Evolutionary conservation across 306 rosid species (phyloP), one percentile per base, ranked within the genome.

Genomic region (Pterocarpus santalinus): DNA sequence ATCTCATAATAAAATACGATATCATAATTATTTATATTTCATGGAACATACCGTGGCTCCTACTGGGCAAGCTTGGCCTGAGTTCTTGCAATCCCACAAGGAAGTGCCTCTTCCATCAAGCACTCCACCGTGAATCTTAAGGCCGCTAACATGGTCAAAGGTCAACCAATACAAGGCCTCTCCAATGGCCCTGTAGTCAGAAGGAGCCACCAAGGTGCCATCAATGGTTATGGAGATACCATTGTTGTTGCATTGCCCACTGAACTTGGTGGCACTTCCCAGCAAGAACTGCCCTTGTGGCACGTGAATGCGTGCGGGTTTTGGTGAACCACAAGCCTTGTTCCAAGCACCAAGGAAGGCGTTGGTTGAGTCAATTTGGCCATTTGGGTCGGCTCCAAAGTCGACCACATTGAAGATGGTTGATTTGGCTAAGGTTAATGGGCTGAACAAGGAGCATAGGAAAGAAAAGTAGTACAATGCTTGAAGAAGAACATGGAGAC

Each of bases 1-100:
- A 39, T 39, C 1, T 3, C 43, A 0, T 39, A 22, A 22, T 22
- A 1, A 22, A 22, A 22, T 22, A 22, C 1, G 28, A 22, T 22
- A 22, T 22, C 28, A 22, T 22, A 22, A 22, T 22, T 22, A 22
- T 22, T 22, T 22, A 22, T 22, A 6, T 43, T 43, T 43, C 7
- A 6, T 43, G 8, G 47, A 11, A 69, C 90, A 5, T 77, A 87
- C 90, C 83, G 87, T n/a, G n/a, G 90, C 81, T 67, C 90, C 90
- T 7, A n/a, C 22, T 0, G 90, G 88, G 39, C 88, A 87, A 76
- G 30, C 13, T 2, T 49, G 43, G 43, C 82, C 73, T 0, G 84
- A 80, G 11, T 4, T 34, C 80, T 89, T 89, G 84, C 92, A 89
- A 46, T 46, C 62, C 92, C 92, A 89, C 57, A 87, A 67, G 14